A percentile compares a stretch with the other conserved stretches of the same genome.
These are phyloP conservation scores for Cladophialophora bantiana DNA, from an alignment of 2,329 filamentous ascomycete genomes.

Conservation along the genomic window DNA sequence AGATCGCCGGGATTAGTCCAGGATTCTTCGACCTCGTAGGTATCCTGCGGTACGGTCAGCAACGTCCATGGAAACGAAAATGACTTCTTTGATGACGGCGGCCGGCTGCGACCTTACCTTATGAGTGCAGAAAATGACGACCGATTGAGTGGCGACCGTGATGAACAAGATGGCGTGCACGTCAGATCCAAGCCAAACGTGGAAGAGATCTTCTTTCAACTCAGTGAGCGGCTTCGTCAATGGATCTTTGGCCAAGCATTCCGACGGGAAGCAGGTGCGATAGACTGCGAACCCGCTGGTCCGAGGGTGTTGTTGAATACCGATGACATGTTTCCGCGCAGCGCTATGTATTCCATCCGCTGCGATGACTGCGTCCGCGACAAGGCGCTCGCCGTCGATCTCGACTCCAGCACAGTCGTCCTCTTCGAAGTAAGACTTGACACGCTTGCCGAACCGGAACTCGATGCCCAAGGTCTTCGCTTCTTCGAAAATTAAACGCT, in stretches of 20 bases:
- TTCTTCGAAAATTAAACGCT: constrained; percentile 65
- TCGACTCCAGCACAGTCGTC: constrained; percentile 59
- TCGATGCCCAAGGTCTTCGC: constrained; percentile 61
- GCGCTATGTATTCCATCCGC: constrained; percentile 25
- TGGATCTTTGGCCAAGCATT: constrained; percentile 53
- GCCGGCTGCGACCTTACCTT: constrained; percentile 12
- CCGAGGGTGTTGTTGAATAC: constrained; percentile 44
- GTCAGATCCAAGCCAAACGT: constrained; percentile 50
- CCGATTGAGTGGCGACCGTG: constrained; percentile 12
- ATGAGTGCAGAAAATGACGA: constrained; percentile 24
- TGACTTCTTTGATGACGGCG: neutral
- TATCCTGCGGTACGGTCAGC: constrained; percentile 45
- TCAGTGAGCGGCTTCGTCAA: constrained; percentile 16
- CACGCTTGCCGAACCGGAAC: constrained; percentile 60
- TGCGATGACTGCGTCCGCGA: constrained; percentile 20
- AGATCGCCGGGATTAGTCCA: constrained; percentile 54
- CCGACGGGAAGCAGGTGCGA: constrained; percentile 38
- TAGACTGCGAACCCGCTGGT: constrained; percentile 41
- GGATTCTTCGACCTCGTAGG: constrained; percentile 59
- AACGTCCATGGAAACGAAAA: too few species aligned
- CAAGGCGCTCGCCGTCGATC: constrained; percentile 41
- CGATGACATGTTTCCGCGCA: constrained; percentile 30
- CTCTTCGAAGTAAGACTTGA: constrained; percentile 63
- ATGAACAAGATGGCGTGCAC: constrained; percentile 39
- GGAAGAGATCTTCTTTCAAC: constrained; percentile 24